Conservation (phyloP, 2,329 filamentous ascomycete species). For the Esteya vermicola region DNA sequence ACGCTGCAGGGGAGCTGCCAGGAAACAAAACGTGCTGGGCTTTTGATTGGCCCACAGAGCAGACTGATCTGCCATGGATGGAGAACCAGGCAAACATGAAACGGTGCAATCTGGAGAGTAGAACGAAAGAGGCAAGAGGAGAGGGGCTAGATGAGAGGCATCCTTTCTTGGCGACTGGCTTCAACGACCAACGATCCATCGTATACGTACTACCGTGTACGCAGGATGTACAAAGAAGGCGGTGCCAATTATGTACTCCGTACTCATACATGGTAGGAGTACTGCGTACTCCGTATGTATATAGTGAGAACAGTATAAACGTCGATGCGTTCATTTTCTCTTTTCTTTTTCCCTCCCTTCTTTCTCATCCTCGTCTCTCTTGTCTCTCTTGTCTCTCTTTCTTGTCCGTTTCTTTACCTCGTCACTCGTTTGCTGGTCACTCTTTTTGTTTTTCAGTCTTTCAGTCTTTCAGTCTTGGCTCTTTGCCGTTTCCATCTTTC, state of each 20-base stretch:
- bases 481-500: not conserved
- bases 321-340: not conserved
- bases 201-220: too few relatives aligned
- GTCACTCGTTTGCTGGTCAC: not conserved
- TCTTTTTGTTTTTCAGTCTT: not conserved
- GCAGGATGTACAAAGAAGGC: too few relatives aligned
- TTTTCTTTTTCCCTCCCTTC: not conserved
- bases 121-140: not conserved
- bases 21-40: too few relatives aligned
- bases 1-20: too few relatives aligned
- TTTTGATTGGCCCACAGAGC: not conserved
- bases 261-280: too few relatives aligned
- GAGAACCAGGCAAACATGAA: constrained; percentile 1
- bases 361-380: not conserved
- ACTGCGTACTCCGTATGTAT: too few relatives aligned
- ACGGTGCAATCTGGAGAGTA: not conserved
- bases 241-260: too few relatives aligned
- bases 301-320: too few relatives aligned
- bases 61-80: not conserved
- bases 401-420: not conserved
- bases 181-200: not conserved
- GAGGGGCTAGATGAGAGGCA: too few relatives aligned
- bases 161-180: too few relatives aligned
- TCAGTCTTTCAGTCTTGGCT: too few relatives aligned
- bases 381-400: too few relatives aligned